These are phyloP conservation scores for Cryptosporidium bovis DNA, from an alignment of 169 alveolate species.

Conservation along the genomic window DNA sequence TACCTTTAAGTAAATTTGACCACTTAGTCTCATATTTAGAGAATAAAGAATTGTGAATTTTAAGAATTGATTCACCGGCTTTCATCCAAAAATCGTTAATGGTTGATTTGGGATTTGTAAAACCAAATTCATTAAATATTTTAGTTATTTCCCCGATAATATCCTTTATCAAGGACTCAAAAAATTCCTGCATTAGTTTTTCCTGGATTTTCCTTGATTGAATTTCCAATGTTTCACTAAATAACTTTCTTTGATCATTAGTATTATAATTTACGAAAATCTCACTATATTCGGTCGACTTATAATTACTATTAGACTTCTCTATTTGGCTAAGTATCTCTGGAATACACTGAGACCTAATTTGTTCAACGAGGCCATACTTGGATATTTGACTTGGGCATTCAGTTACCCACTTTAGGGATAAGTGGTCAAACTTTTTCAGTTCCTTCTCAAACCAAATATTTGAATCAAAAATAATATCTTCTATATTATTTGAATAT, in stretches of 20 bases:
- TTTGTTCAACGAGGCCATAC: background rate
- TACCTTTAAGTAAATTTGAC: constrained; percentile 7
- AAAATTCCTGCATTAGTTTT: constrained; percentile 55
- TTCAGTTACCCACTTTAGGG: constrained; percentile 58
- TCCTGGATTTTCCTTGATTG: constrained; percentile 42
- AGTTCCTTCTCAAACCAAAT: constrained; percentile 44
- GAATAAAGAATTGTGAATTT: constrained; percentile 6
- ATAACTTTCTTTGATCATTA: constrained; percentile 31
- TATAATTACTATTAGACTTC: background rate
- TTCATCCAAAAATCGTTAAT: constrained; percentile 26
- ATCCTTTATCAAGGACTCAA: constrained; percentile 43
- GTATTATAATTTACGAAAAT: constrained; percentile 36
- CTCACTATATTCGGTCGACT: background rate
- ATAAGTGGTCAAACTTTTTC: constrained; percentile 16
- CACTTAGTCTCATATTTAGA: constrained; percentile 34
- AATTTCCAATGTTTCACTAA: constrained; percentile 47
- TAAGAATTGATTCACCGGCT: background rate
- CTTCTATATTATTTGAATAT: no score
- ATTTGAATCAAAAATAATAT: constrained; percentile 10
- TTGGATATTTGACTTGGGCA: constrained; percentile 18
- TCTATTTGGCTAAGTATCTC: constrained; percentile 1
- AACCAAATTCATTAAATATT: background rate
- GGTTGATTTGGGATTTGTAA: constrained; percentile 39
- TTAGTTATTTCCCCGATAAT: constrained; percentile 35
- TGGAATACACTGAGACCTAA: constrained; percentile 36